Evolutionary conservation across 805 yeast species (phyloP).

Genomic region (Lipomyces sp.): DNA sequence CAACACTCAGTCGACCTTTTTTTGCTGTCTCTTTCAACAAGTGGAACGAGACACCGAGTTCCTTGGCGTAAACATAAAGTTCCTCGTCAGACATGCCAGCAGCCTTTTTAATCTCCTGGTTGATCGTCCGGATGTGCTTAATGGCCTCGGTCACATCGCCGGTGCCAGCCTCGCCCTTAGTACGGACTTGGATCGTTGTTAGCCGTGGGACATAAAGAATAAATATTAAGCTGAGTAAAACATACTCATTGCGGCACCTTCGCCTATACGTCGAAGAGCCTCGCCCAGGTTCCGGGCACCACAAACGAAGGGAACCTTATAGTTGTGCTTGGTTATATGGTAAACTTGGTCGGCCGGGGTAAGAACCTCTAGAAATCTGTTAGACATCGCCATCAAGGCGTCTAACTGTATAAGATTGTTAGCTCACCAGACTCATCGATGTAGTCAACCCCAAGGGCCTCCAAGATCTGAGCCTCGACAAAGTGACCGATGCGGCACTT

Average conservation of each 20-base stretch:
- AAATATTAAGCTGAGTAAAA: neutral
- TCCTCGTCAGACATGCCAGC: conserved; percentile 52
- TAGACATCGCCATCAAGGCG: neutral
- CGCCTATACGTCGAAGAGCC: conserved; percentile 75
- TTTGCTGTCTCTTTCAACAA: conserved; percentile 56
- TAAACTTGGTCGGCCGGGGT: conserved; percentile 76
- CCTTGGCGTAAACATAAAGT: conserved; percentile 57
- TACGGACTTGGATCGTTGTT: conserved; percentile 52
- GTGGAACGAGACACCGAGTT: conserved; percentile 63
- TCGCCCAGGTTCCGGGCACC: conserved; percentile 84
- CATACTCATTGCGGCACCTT: conserved; percentile 78
- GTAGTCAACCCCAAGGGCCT: conserved; percentile 74
- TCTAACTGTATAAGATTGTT: neutral
- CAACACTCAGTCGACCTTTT: conserved; percentile 73
- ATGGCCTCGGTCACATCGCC: conserved; percentile 87
- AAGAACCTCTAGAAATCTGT: conserved; percentile 58
- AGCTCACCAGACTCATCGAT: conserved; percentile 66
- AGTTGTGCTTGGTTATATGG: conserved; percentile 66
- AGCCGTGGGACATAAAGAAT: neutral
- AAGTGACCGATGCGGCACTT: conserved; percentile 82
- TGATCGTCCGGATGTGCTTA: conserved; percentile 68
- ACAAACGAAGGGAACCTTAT: conserved; percentile 78
- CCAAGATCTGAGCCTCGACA: conserved; percentile 79
- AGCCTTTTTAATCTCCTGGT: conserved; percentile 58
- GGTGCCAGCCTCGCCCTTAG: conserved; percentile 90